Base-by-base conservation (phyloP, 2,329 filamentous ascomycete genomes). In the Aspergillus piperis region DNA sequence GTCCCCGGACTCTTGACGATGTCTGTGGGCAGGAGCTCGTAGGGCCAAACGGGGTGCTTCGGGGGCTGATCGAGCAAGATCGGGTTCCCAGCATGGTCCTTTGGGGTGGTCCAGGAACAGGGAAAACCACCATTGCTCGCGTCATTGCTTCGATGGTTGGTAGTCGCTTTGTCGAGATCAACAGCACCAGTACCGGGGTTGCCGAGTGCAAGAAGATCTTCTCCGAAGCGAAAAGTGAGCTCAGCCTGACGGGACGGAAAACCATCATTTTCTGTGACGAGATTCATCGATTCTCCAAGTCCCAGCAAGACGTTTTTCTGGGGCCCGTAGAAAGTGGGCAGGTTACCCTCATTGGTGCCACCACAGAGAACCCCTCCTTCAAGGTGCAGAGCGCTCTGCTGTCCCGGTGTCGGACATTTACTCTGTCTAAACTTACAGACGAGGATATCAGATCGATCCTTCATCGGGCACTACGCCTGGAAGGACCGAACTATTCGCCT, bases 241-340 rank as follows among this genome's bases (percentile, higher is more conserved):
- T 92, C 50, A 80, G 82, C 1, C 80, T 98, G 54, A 96, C 92
- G 0, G 94, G 94, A 1, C 85, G 92, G 62, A 94, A 91, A 78
- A 98, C 95, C 0, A 96, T 99, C 64, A 87, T 99, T 64, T 99
- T 99, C 75, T 97, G 94, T 78, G 95, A 99, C 78, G 95, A 98
- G 80, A 95, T 97, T 51, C 92, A 96, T 76, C 82, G 94, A 27
- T 96, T 96, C 81, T 90, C 85, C 67, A 97, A 96, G 77, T 84
- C 88, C 0, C 95, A 98, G 74, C 95, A 99, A 73, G 95, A 98
- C 76, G 90, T 97, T 1, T 98, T 98, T 68, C 81, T 99, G 1
- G 91, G 90, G 15, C 94, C 94, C 0, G 94, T 98, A 21, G 95
- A 99, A 77, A 88, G 88, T 1, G 95, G 95, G 5, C 90, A 90